Evolutionary conservation across 257 asterid species (phyloP).

Genomic region (Primulina eburnea): DNA sequence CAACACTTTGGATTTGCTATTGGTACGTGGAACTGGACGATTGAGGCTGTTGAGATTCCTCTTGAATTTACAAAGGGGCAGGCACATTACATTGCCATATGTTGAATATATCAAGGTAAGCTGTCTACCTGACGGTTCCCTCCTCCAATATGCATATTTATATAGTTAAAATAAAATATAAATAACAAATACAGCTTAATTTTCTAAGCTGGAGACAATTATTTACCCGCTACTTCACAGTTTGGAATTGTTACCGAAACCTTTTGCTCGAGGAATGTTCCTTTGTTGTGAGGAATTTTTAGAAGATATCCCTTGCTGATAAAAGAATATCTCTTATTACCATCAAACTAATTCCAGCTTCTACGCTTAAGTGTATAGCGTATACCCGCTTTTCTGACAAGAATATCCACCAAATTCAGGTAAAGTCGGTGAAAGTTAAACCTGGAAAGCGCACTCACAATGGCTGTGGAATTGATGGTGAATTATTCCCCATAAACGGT

Average conservation of each 20-base stretch:
- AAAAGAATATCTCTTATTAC: neutral
- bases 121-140: conserved; percentile 1
- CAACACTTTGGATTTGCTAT: conserved; percentile 68
- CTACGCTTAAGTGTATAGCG: neutral
- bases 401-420: conserved; percentile 47
- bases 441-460: conserved; percentile 82
- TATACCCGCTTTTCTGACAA: neutral
- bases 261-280: neutral
- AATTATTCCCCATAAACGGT: conserved; percentile 82
- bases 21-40: conserved; percentile 91
- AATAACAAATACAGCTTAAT: too few relatives aligned
- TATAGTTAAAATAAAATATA: too few relatives aligned
- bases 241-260: neutral
- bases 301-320: neutral
- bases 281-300: neutral
- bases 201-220: neutral
- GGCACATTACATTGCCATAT: conserved; percentile 80
- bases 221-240: neutral
- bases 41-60: conserved; percentile 80
- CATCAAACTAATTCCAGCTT: neutral
- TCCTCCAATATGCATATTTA: neutral
- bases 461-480: conserved; percentile 97
- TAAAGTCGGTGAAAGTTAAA: conserved; percentile 81
- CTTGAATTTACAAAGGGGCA: conserved; percentile 74
- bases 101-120: conserved; percentile 93